Conservation (phyloP, 768 basidiomycete species). For the Suillus cothurnatus region DNA sequence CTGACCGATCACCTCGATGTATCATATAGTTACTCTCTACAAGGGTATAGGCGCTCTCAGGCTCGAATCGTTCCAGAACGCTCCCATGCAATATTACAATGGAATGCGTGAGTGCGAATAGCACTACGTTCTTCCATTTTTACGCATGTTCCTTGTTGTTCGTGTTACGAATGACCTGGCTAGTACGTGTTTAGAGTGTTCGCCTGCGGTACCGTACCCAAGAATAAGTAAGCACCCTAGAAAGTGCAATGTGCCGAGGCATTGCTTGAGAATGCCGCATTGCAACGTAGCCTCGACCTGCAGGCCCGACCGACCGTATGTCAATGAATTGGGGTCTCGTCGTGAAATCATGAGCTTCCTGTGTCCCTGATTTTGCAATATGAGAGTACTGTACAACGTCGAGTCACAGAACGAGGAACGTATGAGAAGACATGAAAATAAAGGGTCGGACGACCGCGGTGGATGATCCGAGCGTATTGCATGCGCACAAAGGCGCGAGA, state of each 20-base stretch:
- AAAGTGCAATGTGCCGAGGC: constrained; percentile 3
- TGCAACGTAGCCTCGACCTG: background rate
- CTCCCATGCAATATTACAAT: constrained; percentile 26
- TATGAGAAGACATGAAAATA: constrained; percentile 4
- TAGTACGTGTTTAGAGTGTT: constrained; percentile 17
- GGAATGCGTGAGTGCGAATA: constrained; percentile 21
- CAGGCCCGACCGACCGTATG: background rate
- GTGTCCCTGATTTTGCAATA: background rate
- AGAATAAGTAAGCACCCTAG: constrained; percentile 9
- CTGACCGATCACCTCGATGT: constrained; percentile 13
- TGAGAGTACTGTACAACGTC: background rate
- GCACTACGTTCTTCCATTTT: background rate
- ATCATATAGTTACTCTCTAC: constrained; percentile 3
- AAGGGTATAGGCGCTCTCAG: constrained; percentile 21
- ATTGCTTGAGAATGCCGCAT: constrained; percentile 4
- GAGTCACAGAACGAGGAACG: background rate
- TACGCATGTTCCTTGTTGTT: constrained; percentile 1
- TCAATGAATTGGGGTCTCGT: background rate
- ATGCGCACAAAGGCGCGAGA: constrained; percentile 6
- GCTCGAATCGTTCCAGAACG: constrained; percentile 8
- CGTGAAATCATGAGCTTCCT: background rate
- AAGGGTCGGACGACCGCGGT: constrained; percentile 18
- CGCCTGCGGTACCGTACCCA: constrained; percentile 23
- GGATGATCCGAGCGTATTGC: constrained; percentile 7
- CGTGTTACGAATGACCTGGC: background rate